Base-by-base conservation (phyloP, 495 filamentous ascomycete species). In the Penicillium samsonianum region DNA sequence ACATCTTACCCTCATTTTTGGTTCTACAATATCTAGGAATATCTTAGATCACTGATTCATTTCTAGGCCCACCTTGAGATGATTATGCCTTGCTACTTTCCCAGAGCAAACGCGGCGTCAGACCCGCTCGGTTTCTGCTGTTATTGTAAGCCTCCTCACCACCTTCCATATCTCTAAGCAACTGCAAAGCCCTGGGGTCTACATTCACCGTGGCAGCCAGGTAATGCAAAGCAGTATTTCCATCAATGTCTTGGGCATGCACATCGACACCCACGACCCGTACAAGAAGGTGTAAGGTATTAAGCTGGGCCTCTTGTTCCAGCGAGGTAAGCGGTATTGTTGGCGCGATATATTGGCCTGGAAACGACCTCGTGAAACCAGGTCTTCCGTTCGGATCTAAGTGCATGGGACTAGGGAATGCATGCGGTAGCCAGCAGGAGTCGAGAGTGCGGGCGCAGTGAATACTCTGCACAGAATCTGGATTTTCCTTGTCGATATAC, bases 161-260 rank as follows among this genome's bases (percentile, higher is more conserved):
- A 5, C 47, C 47, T 2, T 37, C 31, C 31, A 38, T 38, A 11
- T 37, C 10, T 3, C 47, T 31, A 4, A 50, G 1, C 4, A 50
- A 5, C 4, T 25, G 31, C 20, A 50, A n/a, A 4, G 31, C 20
- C 10, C 31, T n/a, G 17, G 11, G 1, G 17, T 37, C 31, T 5
- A 19, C 47, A 38, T 50, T 25, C 11, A 50, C 25, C 0, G 47
- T 5, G 3, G 19, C n/a, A 25, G 47, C 31, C n/a, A 50, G 31
- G n/a, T 50, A 50, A 6, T 50, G 47, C 2, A 50, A 25, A 25
- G 47, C 47, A 38, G 47, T 50, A 16, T 50, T 50, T 37, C 47
- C 47, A 25, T 50, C 47, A 3, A 50, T 20, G 38, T 50, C 47
- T 31, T 50, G 20, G 12, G 30, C 47, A 2, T 31, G 19, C 9